Base-by-base conservation (phyloP, 352 stramenopile genomes). In the Phytopythium aichiense region DNA sequence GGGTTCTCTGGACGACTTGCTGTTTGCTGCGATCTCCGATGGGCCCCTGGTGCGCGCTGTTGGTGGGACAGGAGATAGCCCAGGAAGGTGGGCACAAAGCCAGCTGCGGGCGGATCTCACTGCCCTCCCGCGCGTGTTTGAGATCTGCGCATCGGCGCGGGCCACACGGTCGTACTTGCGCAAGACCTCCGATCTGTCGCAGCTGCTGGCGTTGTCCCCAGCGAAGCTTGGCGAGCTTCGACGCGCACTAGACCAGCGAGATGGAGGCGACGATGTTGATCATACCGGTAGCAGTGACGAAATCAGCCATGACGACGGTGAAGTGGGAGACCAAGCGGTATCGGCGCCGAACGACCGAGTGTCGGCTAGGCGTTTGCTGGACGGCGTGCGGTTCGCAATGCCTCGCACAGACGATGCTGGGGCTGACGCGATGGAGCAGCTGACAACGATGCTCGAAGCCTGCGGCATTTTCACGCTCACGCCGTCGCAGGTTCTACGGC, bases 381-480 rank as follows among this genome's bases (percentile, higher is more conserved):
- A n/a, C 15, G 30, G 23, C 28, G 6, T 58, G 31, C 52, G 52
- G 15, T 31, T 58, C 20, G 4, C 8, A 16, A 45, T 22, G 9
- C 30, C n/a, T 11, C 52, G n/a, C 33, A 22, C 15, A 15, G 58
- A 45, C 22, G 60, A 56, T 7, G 58, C 33, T 12, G 48, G 7
- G 49, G 40, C 58, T 23, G 58, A 50, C 45, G 54, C 33, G 11
- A 69, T 84, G 43, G 81, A 88, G 60, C 83, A 90, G 60, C 63
- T 90, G 64, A 83, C 75, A 48, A 90, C 77, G 20, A 89, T 92
- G 51, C 72, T 92, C 8, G 83, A 92, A 49, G 79, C 79, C 9
- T 87, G 83, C 46, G 69, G 69, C 33, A 74, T 90, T 40, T 71
- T 76, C 46, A 72, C 69, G 28, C 64, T 92, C 28, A 74, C 68